Conservation (phyloP, 345 rosid genomes). For the Kandelia obovata region DNA sequence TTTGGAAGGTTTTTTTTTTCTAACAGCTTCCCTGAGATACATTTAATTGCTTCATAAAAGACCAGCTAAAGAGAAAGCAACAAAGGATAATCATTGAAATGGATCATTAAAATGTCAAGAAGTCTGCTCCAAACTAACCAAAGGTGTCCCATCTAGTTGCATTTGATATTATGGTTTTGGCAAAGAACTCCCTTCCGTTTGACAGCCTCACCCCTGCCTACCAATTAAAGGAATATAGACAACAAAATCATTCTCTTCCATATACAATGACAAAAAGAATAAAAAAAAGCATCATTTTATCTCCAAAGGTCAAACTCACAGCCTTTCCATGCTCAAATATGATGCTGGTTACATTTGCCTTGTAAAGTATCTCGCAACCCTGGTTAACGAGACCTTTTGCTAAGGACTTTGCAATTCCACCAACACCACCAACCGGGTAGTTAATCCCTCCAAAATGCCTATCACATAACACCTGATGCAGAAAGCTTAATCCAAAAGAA, state of each 20-base stretch:
- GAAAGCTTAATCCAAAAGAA: constrained; percentile 10
- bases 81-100: not conserved
- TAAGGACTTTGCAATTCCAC: constrained; percentile 81
- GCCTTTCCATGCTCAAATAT: constrained; percentile 78
- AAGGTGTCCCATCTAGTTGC: constrained; percentile 99
- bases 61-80: not conserved
- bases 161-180: constrained; percentile 78
- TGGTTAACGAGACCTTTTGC: constrained; percentile 72
- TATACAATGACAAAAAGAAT: constrained; percentile 1
- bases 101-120: constrained; percentile 10
- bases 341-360: constrained; percentile 69
- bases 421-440: constrained; percentile 95
- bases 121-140: constrained; percentile 48
- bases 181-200: constrained; percentile 74
- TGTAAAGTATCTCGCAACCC: constrained; percentile 83
- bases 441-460: constrained; percentile 97
- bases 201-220: constrained; percentile 88
- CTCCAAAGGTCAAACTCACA: constrained; percentile 44
- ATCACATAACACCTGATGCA: constrained; percentile 81
- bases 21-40: constrained; percentile 65
- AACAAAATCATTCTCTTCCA: constrained; percentile 6
- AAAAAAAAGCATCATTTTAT: constrained; percentile 6
- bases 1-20: constrained; percentile 79
- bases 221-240: constrained; percentile 19
- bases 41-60: not conserved